A percentile compares a stretch with the other conserved stretches of the same genome.
phyloP scores from a whole-genome alignment of 2,329 filamentous ascomycete genomes.

The Xylariaceae sp. region DNA sequence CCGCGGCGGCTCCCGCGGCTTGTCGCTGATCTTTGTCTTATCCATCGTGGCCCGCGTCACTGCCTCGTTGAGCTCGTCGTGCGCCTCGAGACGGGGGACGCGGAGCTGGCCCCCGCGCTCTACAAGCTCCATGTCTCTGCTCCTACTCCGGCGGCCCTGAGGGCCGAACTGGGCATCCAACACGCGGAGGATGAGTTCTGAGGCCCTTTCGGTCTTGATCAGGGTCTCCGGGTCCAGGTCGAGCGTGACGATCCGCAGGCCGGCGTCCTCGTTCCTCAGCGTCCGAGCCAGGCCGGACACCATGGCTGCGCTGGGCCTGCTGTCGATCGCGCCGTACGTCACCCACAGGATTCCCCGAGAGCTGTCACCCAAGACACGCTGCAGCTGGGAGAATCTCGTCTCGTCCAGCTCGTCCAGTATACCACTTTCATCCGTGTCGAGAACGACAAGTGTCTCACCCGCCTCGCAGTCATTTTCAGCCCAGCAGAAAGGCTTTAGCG shows the following conservation, averaged over 20 bases:
- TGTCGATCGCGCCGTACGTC: slow-evolving; percentile 1
- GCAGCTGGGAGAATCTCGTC: not conserved
- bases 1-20: slow-evolving; percentile 1
- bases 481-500: not conserved
- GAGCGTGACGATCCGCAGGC: slow-evolving; percentile 1
- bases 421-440: slow-evolving; percentile 1
- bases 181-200: not conserved
- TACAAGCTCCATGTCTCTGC: slow-evolving; percentile 1
- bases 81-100: slow-evolving; percentile 2
- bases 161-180: not conserved
- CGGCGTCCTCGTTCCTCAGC: slow-evolving; percentile 3
- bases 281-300: slow-evolving; percentile 1
- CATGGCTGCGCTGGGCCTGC: slow-evolving; percentile 2
- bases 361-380: not conserved
- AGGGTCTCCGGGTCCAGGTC: slow-evolving; percentile 1
- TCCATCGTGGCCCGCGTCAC: not conserved
- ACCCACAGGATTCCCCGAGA: slow-evolving; percentile 2
- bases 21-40: not conserved
- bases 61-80: slow-evolving; percentile 1
- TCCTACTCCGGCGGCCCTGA: not conserved
- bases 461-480: not conserved
- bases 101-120: slow-evolving; percentile 1
- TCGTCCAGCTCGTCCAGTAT: not conserved
- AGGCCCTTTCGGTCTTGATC: not conserved
- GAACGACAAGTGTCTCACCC: slow-evolving; percentile 1